These are phyloP conservation scores for Vachellia pachyceras DNA, from an alignment of 306 rosid genomes.

Conservation along the genomic window DNA sequence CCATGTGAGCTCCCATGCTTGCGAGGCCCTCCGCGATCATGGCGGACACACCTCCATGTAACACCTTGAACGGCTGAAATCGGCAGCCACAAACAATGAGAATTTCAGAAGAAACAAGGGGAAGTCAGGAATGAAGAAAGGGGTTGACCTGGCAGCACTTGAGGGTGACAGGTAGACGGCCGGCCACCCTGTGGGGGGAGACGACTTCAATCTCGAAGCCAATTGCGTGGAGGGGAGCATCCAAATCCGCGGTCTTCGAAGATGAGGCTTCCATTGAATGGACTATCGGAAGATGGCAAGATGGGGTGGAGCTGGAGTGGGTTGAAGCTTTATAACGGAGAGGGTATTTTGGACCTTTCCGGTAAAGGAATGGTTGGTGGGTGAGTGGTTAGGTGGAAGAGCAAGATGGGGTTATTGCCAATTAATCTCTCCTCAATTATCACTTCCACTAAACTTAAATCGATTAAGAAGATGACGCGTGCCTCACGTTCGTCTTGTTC, in stretches of 20 bases:
- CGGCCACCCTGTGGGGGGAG: slow-evolving; percentile 64
- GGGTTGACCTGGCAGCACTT: slow-evolving; percentile 76
- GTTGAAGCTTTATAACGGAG: neutral
- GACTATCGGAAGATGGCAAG: neutral
- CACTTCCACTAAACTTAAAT: too few species aligned
- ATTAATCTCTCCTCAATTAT: too few species aligned
- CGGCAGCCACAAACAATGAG: neutral
- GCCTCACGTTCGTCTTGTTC: too few species aligned
- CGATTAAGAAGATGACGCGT: too few species aligned
- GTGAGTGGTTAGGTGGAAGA: too few species aligned
- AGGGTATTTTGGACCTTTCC: slow-evolving; percentile 23
- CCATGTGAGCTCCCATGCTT: slow-evolving; percentile 71
- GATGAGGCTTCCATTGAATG: slow-evolving; percentile 42
- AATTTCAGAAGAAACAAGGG: neutral
- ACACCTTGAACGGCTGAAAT: slow-evolving; percentile 89
- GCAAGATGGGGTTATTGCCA: too few species aligned
- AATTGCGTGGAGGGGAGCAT: slow-evolving; percentile 58
- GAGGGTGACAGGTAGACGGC: slow-evolving; percentile 65
- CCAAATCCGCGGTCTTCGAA: slow-evolving; percentile 54
- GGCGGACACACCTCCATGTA: slow-evolving; percentile 98
- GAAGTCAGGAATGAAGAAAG: neutral
- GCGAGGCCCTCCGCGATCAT: slow-evolving; percentile 84
- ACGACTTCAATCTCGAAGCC: slow-evolving; percentile 67
- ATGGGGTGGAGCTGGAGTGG: too few species aligned
- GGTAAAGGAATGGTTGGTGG: neutral